Evolutionary conservation across 495 filamentous ascomycete genomes (phyloP), one percentile per base, ranked within the genome.

Genomic region (Xylaria longipes): DNA sequence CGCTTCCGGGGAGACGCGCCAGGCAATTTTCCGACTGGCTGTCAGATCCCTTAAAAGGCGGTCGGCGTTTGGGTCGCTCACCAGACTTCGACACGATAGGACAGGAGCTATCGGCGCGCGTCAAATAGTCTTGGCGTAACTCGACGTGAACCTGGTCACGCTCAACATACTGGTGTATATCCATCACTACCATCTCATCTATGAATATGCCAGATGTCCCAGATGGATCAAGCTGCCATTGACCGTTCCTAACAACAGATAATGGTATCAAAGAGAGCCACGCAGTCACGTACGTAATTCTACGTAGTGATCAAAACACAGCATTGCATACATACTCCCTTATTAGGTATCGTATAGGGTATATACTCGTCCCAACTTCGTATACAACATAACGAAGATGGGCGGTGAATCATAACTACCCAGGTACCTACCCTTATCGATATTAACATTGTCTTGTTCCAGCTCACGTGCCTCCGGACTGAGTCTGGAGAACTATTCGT

Each of bases 11-110:
- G 71, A 68, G 65, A 77, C 71, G 71, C 71, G 71, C 67, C 74
- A 69, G 73, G 63, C 43, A 76, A 74, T 73, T 74, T 69, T 72
- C 77, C 72, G 75, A 79, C 70, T 75, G 77, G 77, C 61, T 75
- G 71, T 54, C 66, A 58, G 58, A 50, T 67, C 52, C 52, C 37
- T 66, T 65, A 69, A 77, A 31, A 52, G 35, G 72, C 71, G 72
- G 75, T 69, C 73, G 75, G 69, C 65, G 72, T 76, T 58, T 75
- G 68, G 73, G 68, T 69, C 50, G 56, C 61, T 68, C 75, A 65
- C 70, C n/a, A 71, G 41, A 50, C 66, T 67, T 63, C 52, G 69
- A 61, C 25, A 57, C 74, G 70, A 74, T 74, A 76, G 71, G 75
- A 52, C 43, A 73, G 60, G n/a, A 67, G 60, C 41, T 39, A 62